Conservation (phyloP, 768 basidiomycete species). For the Epithele typhae region DNA sequence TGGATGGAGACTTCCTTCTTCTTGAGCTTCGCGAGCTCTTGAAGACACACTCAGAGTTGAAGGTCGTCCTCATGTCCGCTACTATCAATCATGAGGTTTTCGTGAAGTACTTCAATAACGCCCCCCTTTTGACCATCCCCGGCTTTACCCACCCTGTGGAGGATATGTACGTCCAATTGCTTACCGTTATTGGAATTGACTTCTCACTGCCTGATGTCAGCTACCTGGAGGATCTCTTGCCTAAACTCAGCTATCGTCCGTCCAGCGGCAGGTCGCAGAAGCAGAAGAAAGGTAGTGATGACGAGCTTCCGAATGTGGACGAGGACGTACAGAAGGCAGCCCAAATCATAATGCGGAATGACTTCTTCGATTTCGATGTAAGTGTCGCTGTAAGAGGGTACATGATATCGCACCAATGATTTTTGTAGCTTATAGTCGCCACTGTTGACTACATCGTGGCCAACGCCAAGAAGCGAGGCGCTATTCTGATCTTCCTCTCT, state of each 20-base stretch:
- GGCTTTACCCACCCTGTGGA: constrained; percentile 76
- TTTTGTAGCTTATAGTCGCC: constrained; percentile 60
- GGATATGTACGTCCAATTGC: constrained; percentile 51
- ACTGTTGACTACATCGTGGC: constrained; percentile 60
- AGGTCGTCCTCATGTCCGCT: constrained; percentile 89
- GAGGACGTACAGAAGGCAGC: constrained; percentile 49
- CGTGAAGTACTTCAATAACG: constrained; percentile 73
- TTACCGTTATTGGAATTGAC: background rate
- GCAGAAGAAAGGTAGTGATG: constrained; percentile 34
- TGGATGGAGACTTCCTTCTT: constrained; percentile 87
- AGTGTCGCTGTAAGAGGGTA: constrained; percentile 10
- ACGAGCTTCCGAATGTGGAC: constrained; percentile 45
- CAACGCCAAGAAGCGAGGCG: constrained; percentile 46
- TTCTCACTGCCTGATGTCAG: constrained; percentile 31
- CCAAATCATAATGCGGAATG: constrained; percentile 54
- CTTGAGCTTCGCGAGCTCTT: constrained; percentile 80
- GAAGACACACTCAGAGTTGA: constrained; percentile 56
- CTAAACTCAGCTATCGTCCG: constrained; percentile 52
- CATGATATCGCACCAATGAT: too few species aligned
- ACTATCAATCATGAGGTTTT: constrained; percentile 92
- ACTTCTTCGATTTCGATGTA: constrained; percentile 73
- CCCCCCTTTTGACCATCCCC: constrained; percentile 80
- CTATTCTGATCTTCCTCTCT: constrained; percentile 85
- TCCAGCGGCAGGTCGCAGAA: constrained; percentile 30
- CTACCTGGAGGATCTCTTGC: constrained; percentile 79